Evolutionary conservation across 139 green algal genomes (phyloP), one percentile per base, ranked within the genome.

Genomic region (Micractinium sp.): DNA sequence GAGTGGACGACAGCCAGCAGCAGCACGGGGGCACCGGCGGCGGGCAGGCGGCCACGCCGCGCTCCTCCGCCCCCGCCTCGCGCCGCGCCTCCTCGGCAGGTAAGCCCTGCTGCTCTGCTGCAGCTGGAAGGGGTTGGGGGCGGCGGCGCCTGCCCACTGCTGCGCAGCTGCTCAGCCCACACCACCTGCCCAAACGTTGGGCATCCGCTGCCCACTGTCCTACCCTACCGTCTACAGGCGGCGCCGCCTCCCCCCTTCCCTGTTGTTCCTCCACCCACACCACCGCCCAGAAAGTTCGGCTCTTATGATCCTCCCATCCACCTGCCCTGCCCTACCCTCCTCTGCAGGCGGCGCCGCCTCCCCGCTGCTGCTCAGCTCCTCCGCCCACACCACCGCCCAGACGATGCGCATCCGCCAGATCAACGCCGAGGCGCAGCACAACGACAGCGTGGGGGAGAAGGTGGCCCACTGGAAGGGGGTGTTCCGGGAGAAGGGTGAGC

Each of bases 381-480:
- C 71, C 0, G 41, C 69, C 31, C n/a, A n/a, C 85, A 56, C 85
- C n/a, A 78, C 56, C 61, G 36, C 56, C 33, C 75, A 85, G 53
- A 95, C 93, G 19, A 85, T 89, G 78, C 90, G 91, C 69, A 95
- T 95, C 81, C 87, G 92, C 60, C 91, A 81, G 77, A 93, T 95
- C 89, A 93, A 85, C 63, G 69, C 85, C 39, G 93, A 95, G 67
- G 93, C 93, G 3, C 61, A 75, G 77, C 85, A 85, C 61, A 92
- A 95, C 89, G 67, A 92, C 66, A 71, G 53, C n/a, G 85, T 95
- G 31, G 85, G 61, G 53, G 87, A 90, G 61, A 88, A 91, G 36
- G 74, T 95, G 36, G 73, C 87, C 5, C 84, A 92, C 67, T 94
- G 91, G 91, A 94, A 93, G 86, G 82, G 36, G 20, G 74, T 91